Evolutionary conservation across 2,329 filamentous ascomycete species (phyloP).

Genomic region (Fusarium penzigii): DNA sequence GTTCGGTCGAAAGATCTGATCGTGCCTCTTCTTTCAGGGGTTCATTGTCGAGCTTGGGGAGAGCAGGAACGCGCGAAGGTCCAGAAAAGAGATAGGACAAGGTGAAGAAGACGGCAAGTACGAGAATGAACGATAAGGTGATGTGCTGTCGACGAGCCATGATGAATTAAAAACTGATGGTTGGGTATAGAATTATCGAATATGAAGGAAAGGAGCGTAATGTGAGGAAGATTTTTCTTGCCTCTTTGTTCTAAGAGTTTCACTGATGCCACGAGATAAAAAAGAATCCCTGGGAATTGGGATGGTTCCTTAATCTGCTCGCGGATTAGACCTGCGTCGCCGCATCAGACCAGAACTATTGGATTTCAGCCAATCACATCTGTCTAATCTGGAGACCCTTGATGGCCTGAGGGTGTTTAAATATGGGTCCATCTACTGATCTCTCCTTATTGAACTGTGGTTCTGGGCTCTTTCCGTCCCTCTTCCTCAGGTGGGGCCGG

Average conservation of each 20-base stretch:
- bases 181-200: no score
- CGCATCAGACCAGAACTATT: slow-evolving; percentile 26
- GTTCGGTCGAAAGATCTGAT: slow-evolving; percentile 38
- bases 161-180: neutral
- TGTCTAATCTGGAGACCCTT: slow-evolving; percentile 8
- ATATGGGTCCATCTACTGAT: slow-evolving; percentile 9
- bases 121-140: slow-evolving; percentile 54
- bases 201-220: slow-evolving; percentile 16
- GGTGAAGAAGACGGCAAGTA: slow-evolving; percentile 56
- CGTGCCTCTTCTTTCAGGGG: slow-evolving; percentile 28
- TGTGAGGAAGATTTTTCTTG: slow-evolving; percentile 21
- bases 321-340: slow-evolving; percentile 5
- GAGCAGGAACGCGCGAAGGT: slow-evolving; percentile 22
- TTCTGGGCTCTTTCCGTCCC: slow-evolving; percentile 8
- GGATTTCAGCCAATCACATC: slow-evolving; percentile 16
- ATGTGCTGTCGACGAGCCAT: slow-evolving; percentile 59
- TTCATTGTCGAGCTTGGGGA: slow-evolving; percentile 24
- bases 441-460: slow-evolving; percentile 12
- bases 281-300: neutral
- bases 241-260: slow-evolving; percentile 16
- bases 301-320: slow-evolving; percentile 9
- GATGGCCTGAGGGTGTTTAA: slow-evolving; percentile 12
- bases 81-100: slow-evolving; percentile 62
- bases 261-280: slow-evolving; percentile 21
- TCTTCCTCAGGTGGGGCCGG: slow-evolving; percentile 19